These are phyloP conservation scores for Drechslerella dactyloides DNA, from an alignment of 2,329 filamentous ascomycete species.

Conservation along the genomic window DNA sequence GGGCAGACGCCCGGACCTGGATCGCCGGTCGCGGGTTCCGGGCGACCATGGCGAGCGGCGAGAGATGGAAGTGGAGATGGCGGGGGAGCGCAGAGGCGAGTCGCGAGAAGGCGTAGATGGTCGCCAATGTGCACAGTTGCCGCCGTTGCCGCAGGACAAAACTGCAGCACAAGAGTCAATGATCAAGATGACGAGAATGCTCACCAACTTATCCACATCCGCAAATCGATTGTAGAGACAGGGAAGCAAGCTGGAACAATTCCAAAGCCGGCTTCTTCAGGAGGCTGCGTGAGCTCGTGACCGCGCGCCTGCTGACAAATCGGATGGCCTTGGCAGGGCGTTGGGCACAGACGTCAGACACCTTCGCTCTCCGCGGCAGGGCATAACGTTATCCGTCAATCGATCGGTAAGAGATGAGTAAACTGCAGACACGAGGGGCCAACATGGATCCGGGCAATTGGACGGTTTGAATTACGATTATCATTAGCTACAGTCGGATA, in stretches of 20 bases:
- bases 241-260: not conserved
- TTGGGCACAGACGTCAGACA: not conserved
- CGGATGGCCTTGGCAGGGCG: not conserved
- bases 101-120: not conserved
- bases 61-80: not conserved
- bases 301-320: constrained; percentile 8
- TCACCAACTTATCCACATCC: too few species aligned
- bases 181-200: too few species aligned
- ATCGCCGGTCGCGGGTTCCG: not conserved
- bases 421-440: too few species aligned
- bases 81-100: not conserved
- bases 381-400: not conserved
- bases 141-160: too few species aligned
- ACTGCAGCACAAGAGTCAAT: too few species aligned
- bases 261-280: not conserved
- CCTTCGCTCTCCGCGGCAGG: not conserved
- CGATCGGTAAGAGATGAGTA: too few species aligned
- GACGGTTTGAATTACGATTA: too few species aligned
- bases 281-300: not conserved
- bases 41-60: constrained; percentile 4
- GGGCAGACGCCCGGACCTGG: not conserved
- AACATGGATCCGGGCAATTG: too few species aligned
- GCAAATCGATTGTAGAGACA: too few species aligned
- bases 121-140: not conserved
- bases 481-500: too few species aligned